These are phyloP conservation scores for Pseudozyma sp. DNA, from an alignment of 1,284 basidiomycete species.

Conservation along the genomic window DNA sequence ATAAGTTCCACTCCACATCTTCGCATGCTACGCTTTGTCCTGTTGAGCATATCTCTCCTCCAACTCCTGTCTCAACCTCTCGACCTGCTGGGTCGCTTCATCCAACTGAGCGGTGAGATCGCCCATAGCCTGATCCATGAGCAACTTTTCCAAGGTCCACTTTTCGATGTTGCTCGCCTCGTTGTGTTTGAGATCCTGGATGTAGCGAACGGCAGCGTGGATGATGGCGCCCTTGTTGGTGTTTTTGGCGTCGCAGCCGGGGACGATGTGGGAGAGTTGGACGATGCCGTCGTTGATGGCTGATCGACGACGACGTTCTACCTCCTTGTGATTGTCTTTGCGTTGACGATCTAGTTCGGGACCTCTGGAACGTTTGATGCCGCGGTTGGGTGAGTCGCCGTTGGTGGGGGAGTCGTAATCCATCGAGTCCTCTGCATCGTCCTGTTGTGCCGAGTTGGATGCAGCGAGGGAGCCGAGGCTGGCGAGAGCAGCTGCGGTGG, in stretches of 20 bases:
- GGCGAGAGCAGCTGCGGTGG: conserved; percentile 60
- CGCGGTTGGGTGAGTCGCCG: conserved; percentile 10
- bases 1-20: too few species aligned
- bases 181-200: conserved; percentile 88
- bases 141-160: conserved; percentile 90
- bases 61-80: conserved; percentile 56
- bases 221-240: conserved; percentile 84
- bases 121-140: conserved; percentile 81
- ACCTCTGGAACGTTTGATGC: conserved; percentile 45
- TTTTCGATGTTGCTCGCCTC: conserved; percentile 86
- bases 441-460: conserved; percentile 15
- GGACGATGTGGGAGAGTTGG: conserved; percentile 87
- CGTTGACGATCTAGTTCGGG: conserved; percentile 61
- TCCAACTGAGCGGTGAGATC: conserved; percentile 65
- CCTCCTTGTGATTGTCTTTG: conserved; percentile 78
- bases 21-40: not conserved
- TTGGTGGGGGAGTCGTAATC: conserved; percentile 17
- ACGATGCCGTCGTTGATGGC: conserved; percentile 97
- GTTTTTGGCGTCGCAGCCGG: conserved; percentile 80
- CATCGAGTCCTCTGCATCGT: conserved; percentile 16
- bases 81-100: conserved; percentile 51
- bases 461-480: conserved; percentile 57
- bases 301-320: conserved; percentile 89
- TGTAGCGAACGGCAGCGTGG: conserved; percentile 84
- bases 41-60: conserved; percentile 10